Evolutionary conservation across 2,329 filamentous ascomycete genomes (phyloP), one percentile per base, ranked within the genome.

Genomic region (Penicillium sp.): DNA sequence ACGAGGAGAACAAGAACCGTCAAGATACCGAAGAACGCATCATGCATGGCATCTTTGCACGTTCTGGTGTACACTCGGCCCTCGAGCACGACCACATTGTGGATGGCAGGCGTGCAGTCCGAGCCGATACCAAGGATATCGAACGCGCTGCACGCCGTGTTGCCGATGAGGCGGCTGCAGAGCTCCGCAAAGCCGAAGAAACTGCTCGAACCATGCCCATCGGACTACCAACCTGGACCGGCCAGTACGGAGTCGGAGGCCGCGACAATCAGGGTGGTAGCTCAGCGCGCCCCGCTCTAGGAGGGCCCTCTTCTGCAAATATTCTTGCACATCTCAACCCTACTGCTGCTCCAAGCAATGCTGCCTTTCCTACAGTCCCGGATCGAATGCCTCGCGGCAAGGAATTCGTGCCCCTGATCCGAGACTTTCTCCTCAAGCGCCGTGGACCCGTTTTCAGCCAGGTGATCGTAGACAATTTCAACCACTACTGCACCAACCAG

Each of bases 51-150:
- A 89, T 98, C 44, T 95, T 97, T 64, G 85, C 89, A 1, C 82
- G 84, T 32, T 86, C 88, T 0, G 86, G 85, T 2, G 86, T 97
- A 1, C 89, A 95, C 60, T 89, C 86, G n/a, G 88, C 90, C 0
- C 80, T 96, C 36, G 88, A 96, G 59, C 93, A 98, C 64, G 93
- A 97, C 56, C 81, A 89, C 43, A 95, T 97, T 59, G 80, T 97
- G 59, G 87, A 85, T 56, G 86, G 86, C 31, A 85, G 82, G 57
- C 80, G 81, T 42, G 82, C 82, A 45, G 73, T 87, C 14, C 78
- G 82, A 51, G 86, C 89, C 0, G 87, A 95, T 60, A 82, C 83
- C 4, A 79, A 79, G 20, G 85, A 95, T 55, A 82, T 96, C 39
- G 84, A 88, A 56, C 80, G 82, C 8, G 89, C 96, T 69, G 91